Base-by-base conservation (phyloP, 805 yeast species). In the Barnettozyma siamensis region DNA sequence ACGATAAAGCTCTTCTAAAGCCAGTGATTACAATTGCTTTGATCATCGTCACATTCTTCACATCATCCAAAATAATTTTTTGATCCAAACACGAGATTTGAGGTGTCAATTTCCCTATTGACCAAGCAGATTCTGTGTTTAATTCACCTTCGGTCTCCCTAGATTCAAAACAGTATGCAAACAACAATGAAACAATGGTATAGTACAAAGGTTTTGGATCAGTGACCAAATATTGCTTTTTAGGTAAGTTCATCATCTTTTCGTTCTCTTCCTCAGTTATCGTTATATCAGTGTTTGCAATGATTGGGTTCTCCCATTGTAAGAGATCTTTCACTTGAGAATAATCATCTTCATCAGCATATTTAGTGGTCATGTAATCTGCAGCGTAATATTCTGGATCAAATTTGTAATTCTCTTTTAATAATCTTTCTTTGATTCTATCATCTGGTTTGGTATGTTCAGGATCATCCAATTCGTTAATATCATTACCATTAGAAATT, bases 121-220 rank as follows among this genome's bases (percentile, higher is more conserved):
- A 80, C 99, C 99, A 93, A 0, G 94, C 87, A 43, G 95, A 83
- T 60, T 93, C 99, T 5, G 85, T 78, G 15, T 78, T 87, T 39
- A 78, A 75, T 15, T 70, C 77, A n/a, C 80, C 81, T 54, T 75
- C 78, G 29, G 82, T 87, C 40, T 83, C 83, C 29, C 96, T 66
- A 37, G 73, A 62, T 48, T 93, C 97, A 57, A 81, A 88, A 40
- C 75, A 73, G 51, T 78, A 84, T 1, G 83, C 78, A 61, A 84
- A 93, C 16, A 93, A 49, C 1, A 89, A 48, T 18, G 85, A 76
- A 0, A 88, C 57, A 1, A 91, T 59, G 0, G 85, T 70, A 31
- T 80, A 68, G 51, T 87, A 81, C 1, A 77, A 56, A n/a, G 76
- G 70, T 45, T 78, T 72, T 2, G 72, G 66, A 34, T 75, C 73